A percentile compares a stretch with the other conserved stretches of the same genome.
Conservation (phyloP, 768 basidiomycete species). For the Tulasnella sp. region DNA sequence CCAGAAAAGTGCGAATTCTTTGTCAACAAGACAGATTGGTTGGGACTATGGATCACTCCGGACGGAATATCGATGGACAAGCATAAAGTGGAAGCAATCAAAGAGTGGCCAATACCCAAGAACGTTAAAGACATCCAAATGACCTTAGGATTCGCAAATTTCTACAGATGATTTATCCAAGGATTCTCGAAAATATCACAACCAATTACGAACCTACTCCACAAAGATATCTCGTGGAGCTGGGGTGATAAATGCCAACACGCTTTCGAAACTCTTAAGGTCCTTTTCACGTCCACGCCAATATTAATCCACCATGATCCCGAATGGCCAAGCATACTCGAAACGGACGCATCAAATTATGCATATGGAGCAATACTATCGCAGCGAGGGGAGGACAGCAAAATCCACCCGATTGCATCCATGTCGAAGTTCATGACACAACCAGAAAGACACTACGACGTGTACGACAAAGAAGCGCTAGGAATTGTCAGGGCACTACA, state of each 20-base stretch:
- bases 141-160: conserved; percentile 22
- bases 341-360: background rate
- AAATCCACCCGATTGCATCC: conserved; percentile 8
- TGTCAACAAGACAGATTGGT: too few species aligned
- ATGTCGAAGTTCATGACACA: conserved; percentile 3
- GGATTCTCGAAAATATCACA: conserved; percentile 15
- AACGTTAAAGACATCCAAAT: conserved; percentile 15
- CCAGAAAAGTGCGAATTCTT: too few species aligned
- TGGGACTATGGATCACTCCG: too few species aligned
- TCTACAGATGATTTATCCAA: conserved; percentile 21
- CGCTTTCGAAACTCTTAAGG: conserved; percentile 12
- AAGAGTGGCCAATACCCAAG: conserved; percentile 17
- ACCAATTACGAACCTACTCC: conserved; percentile 8
- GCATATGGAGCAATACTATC: conserved; percentile 4
- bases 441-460: conserved; percentile 18
- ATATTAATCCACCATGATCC: background rate
- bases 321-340: background rate
- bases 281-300: conserved; percentile 11
- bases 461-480: conserved; percentile 24
- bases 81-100: conserved; percentile 7
- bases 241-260: background rate
- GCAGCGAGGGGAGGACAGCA: background rate
- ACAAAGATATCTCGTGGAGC: background rate
- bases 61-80: too few species aligned
- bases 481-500: conserved; percentile 18